A percentile compares a stretch with the other conserved stretches of the same genome.
Conservation (phyloP, 768 basidiomycete genomes). For the Cubamyces sp. region DNA sequence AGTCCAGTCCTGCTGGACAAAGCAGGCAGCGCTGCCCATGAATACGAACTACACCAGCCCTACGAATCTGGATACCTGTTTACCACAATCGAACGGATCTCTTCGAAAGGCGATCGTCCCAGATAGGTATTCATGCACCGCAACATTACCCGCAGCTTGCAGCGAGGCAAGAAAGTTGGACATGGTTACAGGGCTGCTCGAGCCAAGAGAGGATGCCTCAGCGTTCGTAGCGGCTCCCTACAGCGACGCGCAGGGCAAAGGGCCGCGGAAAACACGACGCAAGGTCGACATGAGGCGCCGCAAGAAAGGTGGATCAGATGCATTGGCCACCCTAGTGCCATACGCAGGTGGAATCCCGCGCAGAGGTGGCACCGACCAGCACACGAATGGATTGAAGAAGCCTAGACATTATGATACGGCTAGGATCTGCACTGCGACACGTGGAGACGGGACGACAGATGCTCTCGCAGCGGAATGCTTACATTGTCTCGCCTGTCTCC, state of each 20-base stretch:
- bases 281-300: slow-evolving; percentile 14
- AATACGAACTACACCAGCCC: not conserved
- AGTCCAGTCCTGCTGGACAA: not conserved
- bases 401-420: slow-evolving; percentile 16
- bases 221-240: not conserved
- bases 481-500: slow-evolving; percentile 4
- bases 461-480: slow-evolving; percentile 1
- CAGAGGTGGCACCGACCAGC: slow-evolving; percentile 3
- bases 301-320: slow-evolving; percentile 4
- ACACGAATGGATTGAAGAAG: slow-evolving; percentile 11
- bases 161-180: slow-evolving; percentile 11
- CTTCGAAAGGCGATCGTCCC: slow-evolving; percentile 13
- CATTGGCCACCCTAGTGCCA: not conserved
- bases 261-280: slow-evolving; percentile 11
- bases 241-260: slow-evolving; percentile 18
- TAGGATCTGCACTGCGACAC: slow-evolving; percentile 18
- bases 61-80: slow-evolving; percentile 1
- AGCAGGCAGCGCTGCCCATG: slow-evolving; percentile 5
- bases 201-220: slow-evolving; percentile 11
- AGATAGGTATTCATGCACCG: slow-evolving; percentile 16
- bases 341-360: not conserved
- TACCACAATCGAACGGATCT: slow-evolving; percentile 16
- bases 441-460: slow-evolving; percentile 13
- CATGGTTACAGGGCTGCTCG: slow-evolving; percentile 18
- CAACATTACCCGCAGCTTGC: slow-evolving; percentile 11